Evolutionary conservation across 169 alveolate genomes (phyloP).

Genomic region (Plasmodium blacklocki): DNA sequence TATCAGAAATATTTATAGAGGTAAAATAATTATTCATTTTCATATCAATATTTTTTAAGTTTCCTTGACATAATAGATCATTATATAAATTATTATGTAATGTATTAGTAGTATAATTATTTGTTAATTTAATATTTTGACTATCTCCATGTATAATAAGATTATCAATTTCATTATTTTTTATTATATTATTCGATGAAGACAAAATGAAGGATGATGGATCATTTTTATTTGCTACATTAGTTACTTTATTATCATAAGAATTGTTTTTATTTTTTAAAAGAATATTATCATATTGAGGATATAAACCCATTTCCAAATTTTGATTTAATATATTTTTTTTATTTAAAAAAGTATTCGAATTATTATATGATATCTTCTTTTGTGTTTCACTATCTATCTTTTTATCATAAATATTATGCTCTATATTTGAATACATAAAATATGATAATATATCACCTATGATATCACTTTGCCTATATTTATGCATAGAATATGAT

Average conservation of each 20-base stretch:
- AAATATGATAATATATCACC: neutral
- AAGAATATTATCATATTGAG: neutral
- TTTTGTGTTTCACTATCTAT: neutral
- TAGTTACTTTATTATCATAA: neutral
- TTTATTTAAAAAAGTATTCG: neutral
- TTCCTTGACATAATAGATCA: neutral
- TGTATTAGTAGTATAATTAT: neutral
- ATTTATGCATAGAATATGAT: slow-evolving; percentile 53
- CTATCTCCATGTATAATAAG: neutral
- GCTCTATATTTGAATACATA: neutral
- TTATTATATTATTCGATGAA: neutral
- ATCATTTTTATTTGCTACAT: neutral
- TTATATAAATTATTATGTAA: neutral
- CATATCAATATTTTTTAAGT: neutral
- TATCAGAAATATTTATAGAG: slow-evolving; percentile 5
- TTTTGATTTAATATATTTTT: neutral
- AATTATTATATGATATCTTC: neutral
- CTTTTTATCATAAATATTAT: neutral
- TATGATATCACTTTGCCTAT: slow-evolving; percentile 20
- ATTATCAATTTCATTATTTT: neutral
- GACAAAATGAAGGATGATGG: neutral
- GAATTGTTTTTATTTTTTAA: neutral
- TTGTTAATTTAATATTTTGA: neutral
- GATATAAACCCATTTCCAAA: neutral
- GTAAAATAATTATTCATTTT: neutral